Conservation (phyloP, 495 filamentous ascomycete species). For the Penicillium verhagenii region DNA sequence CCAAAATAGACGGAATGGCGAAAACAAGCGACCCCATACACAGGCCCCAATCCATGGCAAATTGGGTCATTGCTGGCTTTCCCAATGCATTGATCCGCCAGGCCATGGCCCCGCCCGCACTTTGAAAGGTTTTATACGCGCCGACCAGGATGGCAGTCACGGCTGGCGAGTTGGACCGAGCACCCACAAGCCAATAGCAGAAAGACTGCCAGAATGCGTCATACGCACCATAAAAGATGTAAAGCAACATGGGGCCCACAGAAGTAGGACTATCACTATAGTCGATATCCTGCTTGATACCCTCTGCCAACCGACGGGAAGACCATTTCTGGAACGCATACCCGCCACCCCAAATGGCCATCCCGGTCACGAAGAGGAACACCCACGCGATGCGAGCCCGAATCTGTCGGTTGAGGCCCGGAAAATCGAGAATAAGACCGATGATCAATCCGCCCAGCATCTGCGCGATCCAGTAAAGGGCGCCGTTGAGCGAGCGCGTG, state of each 20-base stretch:
- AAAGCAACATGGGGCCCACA: constrained; percentile 53
- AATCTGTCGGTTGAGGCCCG: constrained; percentile 33
- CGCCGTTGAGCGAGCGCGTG: constrained; percentile 49
- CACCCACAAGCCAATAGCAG: constrained; percentile 87
- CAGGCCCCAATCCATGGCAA: constrained; percentile 63
- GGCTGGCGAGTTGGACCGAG: constrained; percentile 80
- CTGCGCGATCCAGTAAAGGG: constrained; percentile 55
- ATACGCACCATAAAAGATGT: constrained; percentile 54
- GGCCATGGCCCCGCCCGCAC: constrained; percentile 79
- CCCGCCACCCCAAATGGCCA: constrained; percentile 55
- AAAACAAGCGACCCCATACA: constrained; percentile 63
- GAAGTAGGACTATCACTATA: constrained; percentile 31
- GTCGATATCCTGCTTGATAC: constrained; percentile 41
- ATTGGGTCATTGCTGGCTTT: constrained; percentile 57
- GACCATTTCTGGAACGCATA: constrained; percentile 50
- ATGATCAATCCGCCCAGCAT: constrained; percentile 53
- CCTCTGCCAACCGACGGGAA: constrained; percentile 26
- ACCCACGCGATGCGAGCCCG: constrained; percentile 47
- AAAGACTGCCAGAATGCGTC: constrained; percentile 65
- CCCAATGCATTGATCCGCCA: constrained; percentile 71
- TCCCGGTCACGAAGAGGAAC: constrained; percentile 44
- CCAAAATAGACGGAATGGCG: constrained; percentile 65
- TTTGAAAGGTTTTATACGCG: constrained; percentile 91
- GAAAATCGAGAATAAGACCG: constrained; percentile 47
- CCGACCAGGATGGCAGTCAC: constrained; percentile 85